Evolutionary conservation across 2,329 filamentous ascomycete species (phyloP).

Genomic region (Penicillium rolfsii): DNA sequence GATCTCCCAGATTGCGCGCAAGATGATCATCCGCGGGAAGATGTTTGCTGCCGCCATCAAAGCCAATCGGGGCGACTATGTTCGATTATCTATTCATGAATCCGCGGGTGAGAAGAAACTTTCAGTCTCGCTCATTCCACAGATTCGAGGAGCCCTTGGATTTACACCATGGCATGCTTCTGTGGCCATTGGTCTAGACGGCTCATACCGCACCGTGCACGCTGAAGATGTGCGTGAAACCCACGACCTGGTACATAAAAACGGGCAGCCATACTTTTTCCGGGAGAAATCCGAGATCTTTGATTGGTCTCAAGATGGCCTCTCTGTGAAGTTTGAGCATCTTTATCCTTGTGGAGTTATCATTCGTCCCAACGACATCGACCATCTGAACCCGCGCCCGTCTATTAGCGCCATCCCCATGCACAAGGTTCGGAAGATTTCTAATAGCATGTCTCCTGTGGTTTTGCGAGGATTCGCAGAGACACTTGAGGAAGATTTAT

Average conservation of each 20-base stretch:
- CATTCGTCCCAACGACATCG: constrained; percentile 28
- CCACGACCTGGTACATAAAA: constrained; percentile 53
- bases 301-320: constrained; percentile 45
- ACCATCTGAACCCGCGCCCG: constrained; percentile 27
- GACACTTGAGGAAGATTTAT: constrained; percentile 51
- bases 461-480: constrained; percentile 57
- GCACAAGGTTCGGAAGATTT: constrained; percentile 42
- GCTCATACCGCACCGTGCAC: constrained; percentile 31
- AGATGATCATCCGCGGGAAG: constrained; percentile 35
- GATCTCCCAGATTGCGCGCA: constrained; percentile 28
- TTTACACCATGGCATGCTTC: constrained; percentile 42
- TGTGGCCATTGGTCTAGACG: constrained; percentile 36
- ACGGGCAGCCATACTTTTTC: constrained; percentile 54
- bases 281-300: constrained; percentile 54
- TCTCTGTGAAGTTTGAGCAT: constrained; percentile 47
- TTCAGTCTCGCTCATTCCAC: constrained; percentile 32
- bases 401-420: constrained; percentile 30
- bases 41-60: constrained; percentile 35
- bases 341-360: constrained; percentile 48
- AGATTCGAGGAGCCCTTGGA: constrained; percentile 29
- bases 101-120: constrained; percentile 34
- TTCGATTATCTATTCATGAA: constrained; percentile 37
- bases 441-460: constrained; percentile 58
- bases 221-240: constrained; percentile 35
- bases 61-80: constrained; percentile 33